Evolutionary conservation across 192 early-diverging fungal species (phyloP).

Genomic region (Phycomyces blakesleeanus): DNA sequence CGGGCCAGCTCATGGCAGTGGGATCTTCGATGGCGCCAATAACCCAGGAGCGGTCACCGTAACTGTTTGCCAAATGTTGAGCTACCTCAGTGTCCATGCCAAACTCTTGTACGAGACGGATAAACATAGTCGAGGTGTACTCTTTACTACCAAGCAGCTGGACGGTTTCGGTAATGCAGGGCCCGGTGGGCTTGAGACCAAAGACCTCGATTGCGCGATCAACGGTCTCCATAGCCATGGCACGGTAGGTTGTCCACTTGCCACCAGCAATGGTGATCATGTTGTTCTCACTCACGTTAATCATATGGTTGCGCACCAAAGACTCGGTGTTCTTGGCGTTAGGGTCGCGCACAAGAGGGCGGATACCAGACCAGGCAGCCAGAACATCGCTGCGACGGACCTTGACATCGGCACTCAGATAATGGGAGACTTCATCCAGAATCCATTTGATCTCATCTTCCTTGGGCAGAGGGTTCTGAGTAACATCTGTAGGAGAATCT

Average conservation of each 20-base stretch:
- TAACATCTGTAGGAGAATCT: conserved; percentile 85
- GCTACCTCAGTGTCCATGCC: conserved; percentile 91
- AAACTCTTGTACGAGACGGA: conserved; percentile 94
- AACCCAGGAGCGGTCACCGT: conserved; percentile 93
- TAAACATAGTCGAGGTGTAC: conserved; percentile 91
- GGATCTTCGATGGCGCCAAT: conserved; percentile 79
- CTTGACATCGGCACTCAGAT: conserved; percentile 91
- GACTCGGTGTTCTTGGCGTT: conserved; percentile 86
- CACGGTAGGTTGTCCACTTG: conserved; percentile 98
- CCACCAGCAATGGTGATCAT: conserved; percentile 95
- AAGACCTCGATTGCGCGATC: conserved; percentile 82
- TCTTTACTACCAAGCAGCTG: conserved; percentile 82
- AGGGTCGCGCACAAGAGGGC: conserved; percentile 95
- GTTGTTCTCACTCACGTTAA: conserved; percentile 76
- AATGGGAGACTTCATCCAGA: conserved; percentile 85
- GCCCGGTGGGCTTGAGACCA: conserved; percentile 59
- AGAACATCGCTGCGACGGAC: conserved; percentile 94
- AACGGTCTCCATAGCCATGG: conserved; percentile 94
- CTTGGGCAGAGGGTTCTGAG: conserved; percentile 78
- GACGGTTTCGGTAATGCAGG: conserved; percentile 73
- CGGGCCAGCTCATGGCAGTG: conserved; percentile 70
- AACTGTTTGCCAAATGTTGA: conserved; percentile 83
- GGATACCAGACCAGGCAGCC: conserved; percentile 97
- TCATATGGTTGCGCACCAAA: conserved; percentile 97
- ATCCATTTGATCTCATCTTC: conserved; percentile 97